Evolutionary conservation across 176 grass and related monocot genomes (phyloP).

Genomic region (Eremochloa ophiuroides): DNA sequence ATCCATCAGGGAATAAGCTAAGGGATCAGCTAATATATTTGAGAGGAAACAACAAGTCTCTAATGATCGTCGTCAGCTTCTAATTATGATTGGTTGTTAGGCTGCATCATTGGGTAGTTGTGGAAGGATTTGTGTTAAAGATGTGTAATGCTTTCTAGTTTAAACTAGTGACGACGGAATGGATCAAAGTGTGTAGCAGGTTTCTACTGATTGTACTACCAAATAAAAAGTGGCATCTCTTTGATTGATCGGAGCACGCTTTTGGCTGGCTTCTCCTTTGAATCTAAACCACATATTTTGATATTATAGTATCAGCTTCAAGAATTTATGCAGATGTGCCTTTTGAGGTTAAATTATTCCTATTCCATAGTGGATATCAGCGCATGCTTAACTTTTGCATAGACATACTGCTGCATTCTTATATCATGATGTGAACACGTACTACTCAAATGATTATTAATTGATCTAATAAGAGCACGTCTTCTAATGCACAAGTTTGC

Average conservation of each 20-base stretch:
- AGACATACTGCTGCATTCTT: too few species aligned
- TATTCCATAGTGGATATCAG: constrained; percentile 25
- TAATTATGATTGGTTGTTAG: constrained; percentile 55
- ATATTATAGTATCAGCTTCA: constrained; percentile 25
- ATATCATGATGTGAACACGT: too few species aligned
- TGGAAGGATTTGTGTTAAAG: constrained; percentile 35
- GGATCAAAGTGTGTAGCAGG: constrained; percentile 58
- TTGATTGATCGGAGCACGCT: constrained; percentile 16
- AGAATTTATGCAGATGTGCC: constrained; percentile 34
- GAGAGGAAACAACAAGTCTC: constrained; percentile 11
- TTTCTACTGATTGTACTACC: constrained; percentile 44
- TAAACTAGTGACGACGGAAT: constrained; percentile 16
- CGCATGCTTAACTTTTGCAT: too few species aligned
- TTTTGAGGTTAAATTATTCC: constrained; percentile 22
- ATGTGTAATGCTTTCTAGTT: constrained; percentile 32
- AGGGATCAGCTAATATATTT: constrained; percentile 15
- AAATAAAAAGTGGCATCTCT: constrained; percentile 39
- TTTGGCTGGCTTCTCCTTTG: background rate
- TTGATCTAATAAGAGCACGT: too few species aligned
- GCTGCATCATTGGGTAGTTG: constrained; percentile 46
- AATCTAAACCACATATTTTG: constrained; percentile 10
- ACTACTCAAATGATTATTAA: too few species aligned
- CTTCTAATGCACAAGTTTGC: too few species aligned
- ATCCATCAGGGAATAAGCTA: constrained; percentile 5
- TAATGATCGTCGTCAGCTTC: constrained; percentile 12